Conservation (phyloP, 495 filamentous ascomycete species). For the Tuber microsphaerosporum region DNA sequence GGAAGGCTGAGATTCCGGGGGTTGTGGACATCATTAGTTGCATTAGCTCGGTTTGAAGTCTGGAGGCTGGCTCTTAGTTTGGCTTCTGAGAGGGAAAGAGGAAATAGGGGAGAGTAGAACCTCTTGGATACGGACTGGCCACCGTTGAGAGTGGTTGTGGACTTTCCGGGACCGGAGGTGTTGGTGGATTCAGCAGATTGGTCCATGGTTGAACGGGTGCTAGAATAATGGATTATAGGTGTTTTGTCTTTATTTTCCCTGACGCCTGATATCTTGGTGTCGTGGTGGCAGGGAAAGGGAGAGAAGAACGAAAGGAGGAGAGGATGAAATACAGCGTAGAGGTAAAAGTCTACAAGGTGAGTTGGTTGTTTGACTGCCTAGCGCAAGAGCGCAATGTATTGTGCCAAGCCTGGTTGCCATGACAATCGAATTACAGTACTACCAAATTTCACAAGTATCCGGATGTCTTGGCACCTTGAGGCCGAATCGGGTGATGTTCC, state of each 20-base stretch:
- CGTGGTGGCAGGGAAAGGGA: not conserved
- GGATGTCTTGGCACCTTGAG: no score
- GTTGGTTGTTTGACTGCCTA: not conserved
- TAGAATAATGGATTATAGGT: not conserved
- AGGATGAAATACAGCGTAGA: conserved; percentile 2
- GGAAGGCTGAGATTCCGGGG: conserved; percentile 92
- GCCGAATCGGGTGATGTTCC: no score
- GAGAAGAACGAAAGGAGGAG: conserved; percentile 6
- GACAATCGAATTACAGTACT: not conserved
- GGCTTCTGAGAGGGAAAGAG: not conserved
- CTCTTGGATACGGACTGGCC: conserved; percentile 35
- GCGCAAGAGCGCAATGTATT: not conserved
- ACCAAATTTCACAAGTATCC: no score
- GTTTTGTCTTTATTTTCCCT: not conserved
- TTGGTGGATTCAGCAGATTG: conserved; percentile 22
- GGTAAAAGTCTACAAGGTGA: not conserved
- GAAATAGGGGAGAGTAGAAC: not conserved
- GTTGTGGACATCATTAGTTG: conserved; percentile 87
- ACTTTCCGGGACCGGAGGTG: conserved; percentile 13
- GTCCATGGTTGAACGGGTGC: conserved; percentile 20
- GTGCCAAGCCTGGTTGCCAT: not conserved
- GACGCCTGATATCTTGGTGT: not conserved
- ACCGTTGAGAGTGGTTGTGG: conserved; percentile 25
- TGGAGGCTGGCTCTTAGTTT: conserved; percentile 43
- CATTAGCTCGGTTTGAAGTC: conserved; percentile 94